Percentiles rank a stretch among this genome's conserved stretches.
phyloP scores from a whole-genome alignment of 2,329 filamentous ascomycete genomes.

The Pestalotiopsis sp. region DNA sequence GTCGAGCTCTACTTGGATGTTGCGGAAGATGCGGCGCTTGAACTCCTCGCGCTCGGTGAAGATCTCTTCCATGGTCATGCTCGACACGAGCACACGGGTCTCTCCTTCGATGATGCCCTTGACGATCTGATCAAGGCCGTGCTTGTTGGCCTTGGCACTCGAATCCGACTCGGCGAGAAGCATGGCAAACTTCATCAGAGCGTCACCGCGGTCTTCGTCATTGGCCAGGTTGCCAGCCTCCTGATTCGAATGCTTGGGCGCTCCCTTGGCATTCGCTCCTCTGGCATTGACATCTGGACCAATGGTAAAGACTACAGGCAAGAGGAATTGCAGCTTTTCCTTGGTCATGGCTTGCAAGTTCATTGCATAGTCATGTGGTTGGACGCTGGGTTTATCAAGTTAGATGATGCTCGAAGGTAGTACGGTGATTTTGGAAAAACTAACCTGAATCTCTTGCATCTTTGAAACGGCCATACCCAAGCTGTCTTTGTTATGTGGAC shows the following conservation, averaged over 20 bases:
- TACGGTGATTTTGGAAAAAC: neutral
- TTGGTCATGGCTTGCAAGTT: slow-evolving; percentile 85
- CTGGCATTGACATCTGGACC: slow-evolving; percentile 73
- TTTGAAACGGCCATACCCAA: slow-evolving; percentile 72
- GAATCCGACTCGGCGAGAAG: slow-evolving; percentile 68
- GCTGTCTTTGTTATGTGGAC: slow-evolving; percentile 80
- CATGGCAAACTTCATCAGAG: slow-evolving; percentile 81
- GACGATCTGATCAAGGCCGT: slow-evolving; percentile 81
- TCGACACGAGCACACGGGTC: slow-evolving; percentile 78
- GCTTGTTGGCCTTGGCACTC: slow-evolving; percentile 38
- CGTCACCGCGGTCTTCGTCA: slow-evolving; percentile 56
- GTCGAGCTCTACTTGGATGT: slow-evolving; percentile 78
- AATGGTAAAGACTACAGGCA: slow-evolving; percentile 85
- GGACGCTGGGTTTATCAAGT: slow-evolving; percentile 53
- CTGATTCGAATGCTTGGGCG: slow-evolving; percentile 14
- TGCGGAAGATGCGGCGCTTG: slow-evolving; percentile 73
- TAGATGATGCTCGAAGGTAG: neutral
- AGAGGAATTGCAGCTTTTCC: slow-evolving; percentile 81
- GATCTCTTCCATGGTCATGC: slow-evolving; percentile 93
- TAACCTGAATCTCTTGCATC: slow-evolving; percentile 53
- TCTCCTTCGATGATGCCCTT: slow-evolving; percentile 91
- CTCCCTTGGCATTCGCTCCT: slow-evolving; percentile 43
- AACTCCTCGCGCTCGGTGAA: slow-evolving; percentile 78
- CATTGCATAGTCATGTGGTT: slow-evolving; percentile 82
- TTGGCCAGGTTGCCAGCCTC: slow-evolving; percentile 26